Evolutionary conservation across 495 filamentous ascomycete genomes (phyloP).

Genomic region (Xylaria grammica): DNA sequence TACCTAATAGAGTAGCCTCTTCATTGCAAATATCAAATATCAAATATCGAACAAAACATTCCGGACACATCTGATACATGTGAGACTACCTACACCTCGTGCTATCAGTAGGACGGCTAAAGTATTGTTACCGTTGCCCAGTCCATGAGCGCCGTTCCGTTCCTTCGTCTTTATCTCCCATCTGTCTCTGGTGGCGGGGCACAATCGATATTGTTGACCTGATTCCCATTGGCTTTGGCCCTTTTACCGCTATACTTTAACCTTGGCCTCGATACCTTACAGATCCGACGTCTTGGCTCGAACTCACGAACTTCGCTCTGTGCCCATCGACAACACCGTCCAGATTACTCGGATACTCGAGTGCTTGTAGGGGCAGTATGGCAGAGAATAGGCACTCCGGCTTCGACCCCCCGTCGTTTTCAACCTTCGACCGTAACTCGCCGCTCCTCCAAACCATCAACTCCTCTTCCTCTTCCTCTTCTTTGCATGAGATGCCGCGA

Average conservation of each 20-base stretch:
- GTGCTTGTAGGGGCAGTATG: constrained; percentile 26
- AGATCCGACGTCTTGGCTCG: background rate
- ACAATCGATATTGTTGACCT: constrained; percentile 3
- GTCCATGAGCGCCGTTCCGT: background rate
- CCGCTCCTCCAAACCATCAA: constrained; percentile 28
- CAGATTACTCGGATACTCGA: background rate
- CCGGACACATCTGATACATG: too few relatives aligned
- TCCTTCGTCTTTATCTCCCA: background rate
- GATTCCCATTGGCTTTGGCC: constrained; percentile 18
- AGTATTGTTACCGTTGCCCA: background rate
- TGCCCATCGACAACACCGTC: background rate
- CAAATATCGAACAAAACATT: background rate
- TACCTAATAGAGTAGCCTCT: constrained; percentile 10
- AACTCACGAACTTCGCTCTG: background rate
- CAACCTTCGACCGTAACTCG: constrained; percentile 15
- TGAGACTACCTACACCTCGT: background rate
- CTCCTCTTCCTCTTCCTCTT: constrained; percentile 42
- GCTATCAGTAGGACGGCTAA: background rate
- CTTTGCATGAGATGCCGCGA: constrained; percentile 47
- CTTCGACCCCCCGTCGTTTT: constrained; percentile 12
- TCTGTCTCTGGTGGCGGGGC: constrained; percentile 10
- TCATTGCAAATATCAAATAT: background rate
- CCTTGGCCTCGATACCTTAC: background rate
- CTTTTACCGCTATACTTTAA: constrained; percentile 27
- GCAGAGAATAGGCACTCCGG: constrained; percentile 30